Percentiles rank a stretch among this genome's conserved stretches.
Evolutionary conservation across 306 rosid genomes (phyloP).

Genomic region (Prunus mira): DNA sequence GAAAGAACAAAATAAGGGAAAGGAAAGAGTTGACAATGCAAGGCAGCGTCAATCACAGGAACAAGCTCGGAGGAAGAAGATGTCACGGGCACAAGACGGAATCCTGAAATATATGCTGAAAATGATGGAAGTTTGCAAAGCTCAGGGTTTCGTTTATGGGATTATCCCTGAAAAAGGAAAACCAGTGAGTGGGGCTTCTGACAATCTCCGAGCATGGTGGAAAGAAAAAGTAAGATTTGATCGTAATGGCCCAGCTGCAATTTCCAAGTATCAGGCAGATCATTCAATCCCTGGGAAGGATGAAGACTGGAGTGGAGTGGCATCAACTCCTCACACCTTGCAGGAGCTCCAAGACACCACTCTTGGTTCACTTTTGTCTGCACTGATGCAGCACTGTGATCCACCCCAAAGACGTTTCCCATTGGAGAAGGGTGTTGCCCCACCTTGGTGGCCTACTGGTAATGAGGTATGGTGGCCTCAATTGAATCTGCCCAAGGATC

Average conservation of each 20-base stretch:
- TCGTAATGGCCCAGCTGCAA: slow-evolving; percentile 61
- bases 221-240: slow-evolving; percentile 66
- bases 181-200: slow-evolving; percentile 66
- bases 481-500: slow-evolving; percentile 33
- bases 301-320: slow-evolving; percentile 30
- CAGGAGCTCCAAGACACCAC: slow-evolving; percentile 60
- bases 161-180: slow-evolving; percentile 66
- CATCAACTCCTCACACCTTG: slow-evolving; percentile 37
- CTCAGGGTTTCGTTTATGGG: slow-evolving; percentile 73
- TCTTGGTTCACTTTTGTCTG: slow-evolving; percentile 56
- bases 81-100: slow-evolving; percentile 64
- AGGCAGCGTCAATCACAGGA: slow-evolving; percentile 61
- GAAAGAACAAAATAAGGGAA: slow-evolving; percentile 44
- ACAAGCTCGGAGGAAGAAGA: slow-evolving; percentile 57
- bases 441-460: slow-evolving; percentile 89
- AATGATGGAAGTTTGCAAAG: slow-evolving; percentile 72
- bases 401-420: slow-evolving; percentile 73
- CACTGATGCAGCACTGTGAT: slow-evolving; percentile 63
- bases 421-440: slow-evolving; percentile 54
- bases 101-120: slow-evolving; percentile 67
- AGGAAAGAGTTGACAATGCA: slow-evolving; percentile 31
- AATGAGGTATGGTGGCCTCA: slow-evolving; percentile 60
- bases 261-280: slow-evolving; percentile 51
- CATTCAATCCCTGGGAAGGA: slow-evolving; percentile 29
- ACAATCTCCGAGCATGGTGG: slow-evolving; percentile 88